These are phyloP conservation scores for Hypoxylon sp. DNA, from an alignment of 2,329 filamentous ascomycete genomes.

Conservation along the genomic window DNA sequence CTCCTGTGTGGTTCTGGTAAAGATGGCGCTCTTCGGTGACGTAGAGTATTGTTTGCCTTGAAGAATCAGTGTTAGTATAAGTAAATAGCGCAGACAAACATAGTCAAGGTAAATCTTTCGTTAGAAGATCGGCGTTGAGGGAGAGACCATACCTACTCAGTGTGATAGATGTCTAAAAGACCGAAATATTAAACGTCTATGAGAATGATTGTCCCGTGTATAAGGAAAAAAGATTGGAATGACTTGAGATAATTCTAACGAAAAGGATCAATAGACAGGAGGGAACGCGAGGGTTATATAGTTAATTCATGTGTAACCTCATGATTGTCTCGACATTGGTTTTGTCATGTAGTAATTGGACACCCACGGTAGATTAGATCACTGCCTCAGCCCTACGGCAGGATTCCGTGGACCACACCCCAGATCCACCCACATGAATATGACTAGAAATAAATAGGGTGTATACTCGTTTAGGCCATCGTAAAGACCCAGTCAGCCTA, in stretches of 20 bases:
- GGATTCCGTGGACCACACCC: constrained; percentile 42
- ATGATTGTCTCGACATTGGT: constrained; percentile 27
- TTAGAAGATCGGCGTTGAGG: neutral
- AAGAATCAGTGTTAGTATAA: constrained; percentile 7
- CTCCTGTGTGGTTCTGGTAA: neutral
- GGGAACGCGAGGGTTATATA: constrained; percentile 43
- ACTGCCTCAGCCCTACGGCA: constrained; percentile 48
- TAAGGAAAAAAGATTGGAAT: constrained; percentile 7
- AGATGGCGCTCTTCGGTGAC: neutral
- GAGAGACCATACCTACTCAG: constrained; percentile 23
- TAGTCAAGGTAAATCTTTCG: neutral
- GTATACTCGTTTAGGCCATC: constrained; percentile 27
- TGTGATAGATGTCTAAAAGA: neutral
- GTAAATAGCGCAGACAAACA: neutral
- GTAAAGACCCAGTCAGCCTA: constrained; percentile 29
- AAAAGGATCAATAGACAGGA: constrained; percentile 23
- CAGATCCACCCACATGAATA: constrained; percentile 33
- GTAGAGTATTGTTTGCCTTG: neutral
- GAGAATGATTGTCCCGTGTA: constrained; percentile 11
- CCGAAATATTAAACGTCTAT: constrained; percentile 11
- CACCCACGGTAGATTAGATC: constrained; percentile 39
- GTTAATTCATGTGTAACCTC: constrained; percentile 29
- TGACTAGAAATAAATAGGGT: constrained; percentile 27
- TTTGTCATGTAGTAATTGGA: constrained; percentile 39
- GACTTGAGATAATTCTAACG: constrained; percentile 21